Conservation (phyloP, 306 rosid species). For the Dalbergia cochinchinensis region DNA sequence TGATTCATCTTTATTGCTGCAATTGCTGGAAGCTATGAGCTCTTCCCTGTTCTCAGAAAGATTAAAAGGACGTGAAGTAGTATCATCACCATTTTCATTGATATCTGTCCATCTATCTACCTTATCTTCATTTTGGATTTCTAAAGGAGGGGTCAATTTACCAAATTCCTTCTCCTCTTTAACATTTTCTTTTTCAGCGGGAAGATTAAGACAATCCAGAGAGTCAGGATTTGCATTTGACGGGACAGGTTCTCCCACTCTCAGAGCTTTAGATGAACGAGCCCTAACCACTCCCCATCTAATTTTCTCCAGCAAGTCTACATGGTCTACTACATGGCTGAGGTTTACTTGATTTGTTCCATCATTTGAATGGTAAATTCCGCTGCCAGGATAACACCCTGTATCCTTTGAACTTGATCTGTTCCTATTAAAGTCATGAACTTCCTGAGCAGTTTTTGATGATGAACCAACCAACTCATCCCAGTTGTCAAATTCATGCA, state of each 20-base stretch:
- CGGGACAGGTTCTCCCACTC: constrained; percentile 64
- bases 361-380: constrained; percentile 48
- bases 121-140: constrained; percentile 51
- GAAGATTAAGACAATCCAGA: constrained; percentile 48
- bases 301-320: constrained; percentile 63
- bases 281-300: constrained; percentile 90
- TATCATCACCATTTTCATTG: constrained; percentile 49
- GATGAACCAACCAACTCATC: constrained; percentile 72
- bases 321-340: constrained; percentile 47
- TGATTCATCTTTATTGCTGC: constrained; percentile 57
- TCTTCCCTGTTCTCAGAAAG: constrained; percentile 52
- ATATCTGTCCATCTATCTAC: constrained; percentile 49
- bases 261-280: constrained; percentile 76
- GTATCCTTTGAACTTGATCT: constrained; percentile 48
- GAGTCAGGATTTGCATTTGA: constrained; percentile 58
- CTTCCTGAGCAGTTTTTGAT: constrained; percentile 62
- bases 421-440: constrained; percentile 49
- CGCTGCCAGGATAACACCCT: constrained; percentile 48
- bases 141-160: constrained; percentile 46
- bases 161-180: constrained; percentile 55
- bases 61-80: constrained; percentile 54
- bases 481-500: constrained; percentile 49
- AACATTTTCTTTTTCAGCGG: constrained; percentile 53
- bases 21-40: constrained; percentile 49
- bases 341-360: constrained; percentile 51